Evolutionary conservation across 768 basidiomycete species (phyloP), one percentile per base, ranked within the genome.

Genomic region (Russula griseocarnosa): DNA sequence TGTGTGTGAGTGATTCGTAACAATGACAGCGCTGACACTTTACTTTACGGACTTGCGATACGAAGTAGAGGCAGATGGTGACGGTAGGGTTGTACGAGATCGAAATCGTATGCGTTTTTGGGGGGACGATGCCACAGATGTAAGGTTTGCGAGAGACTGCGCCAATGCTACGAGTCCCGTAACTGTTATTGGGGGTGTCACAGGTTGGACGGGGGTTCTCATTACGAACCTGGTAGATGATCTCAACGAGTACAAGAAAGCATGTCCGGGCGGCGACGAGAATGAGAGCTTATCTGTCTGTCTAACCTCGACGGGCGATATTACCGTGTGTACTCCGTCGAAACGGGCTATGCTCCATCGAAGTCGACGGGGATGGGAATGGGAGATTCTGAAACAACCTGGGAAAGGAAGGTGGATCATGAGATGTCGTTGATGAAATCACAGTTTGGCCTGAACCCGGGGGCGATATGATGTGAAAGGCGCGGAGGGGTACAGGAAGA

Each of bases 321-420:
- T 64, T 54, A 64, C 63, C 63, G 52, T 64, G 63, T 55, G 58
- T 55, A 60, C n/a, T 32, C 34, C 24, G 51, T 47, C 56, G 62
- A 54, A 47, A 30, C 30, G n/a, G 11, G 46, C 0, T 11, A 30
- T 20, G 62, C 56, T 54, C 52, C 38, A 49, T 49, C 51, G 56
- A 47, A 16, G 62, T 44, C 26, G 53, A 55, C 57, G 58, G 63
- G 46, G 56, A 32, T 24, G 44, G 44, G 10, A 11, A 18, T 47
- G 40, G 58, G 36, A 57, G 44, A 49, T 55, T 64, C 58, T 55
- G 63, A 64, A 64, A 64, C 63, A 18, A 44, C 44, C 58, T 64
- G 58, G 22, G 63, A 60, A 64, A 64, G 47, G 53, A 59, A 60
- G 58, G 53, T 44, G 47, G 52, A 55, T 32, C 51, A 60, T 60